Evolutionary conservation across 371 early-diverging fungal species (phyloP).

Genomic region (Mortierella sp.): DNA sequence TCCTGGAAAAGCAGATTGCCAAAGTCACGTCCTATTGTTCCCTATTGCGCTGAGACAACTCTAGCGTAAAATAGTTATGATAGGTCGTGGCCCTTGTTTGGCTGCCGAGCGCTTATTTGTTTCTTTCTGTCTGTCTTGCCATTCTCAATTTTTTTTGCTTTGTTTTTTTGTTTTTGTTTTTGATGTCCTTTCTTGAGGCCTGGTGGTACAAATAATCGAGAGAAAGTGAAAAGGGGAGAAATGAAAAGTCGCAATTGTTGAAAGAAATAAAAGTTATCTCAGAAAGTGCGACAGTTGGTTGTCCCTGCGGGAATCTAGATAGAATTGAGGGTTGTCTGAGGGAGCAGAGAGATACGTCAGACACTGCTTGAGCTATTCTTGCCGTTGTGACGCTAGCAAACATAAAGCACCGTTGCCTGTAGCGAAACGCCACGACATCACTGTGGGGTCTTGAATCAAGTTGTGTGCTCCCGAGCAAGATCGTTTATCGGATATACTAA

Average conservation of each 20-base stretch:
- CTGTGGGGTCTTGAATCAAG: neutral
- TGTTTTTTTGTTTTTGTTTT: slow-evolving; percentile 2
- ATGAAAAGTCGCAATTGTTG: neutral
- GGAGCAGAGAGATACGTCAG: neutral
- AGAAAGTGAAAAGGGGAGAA: neutral
- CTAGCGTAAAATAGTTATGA: neutral
- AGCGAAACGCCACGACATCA: neutral
- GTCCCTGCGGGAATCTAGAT: neutral
- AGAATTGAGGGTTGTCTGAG: neutral
- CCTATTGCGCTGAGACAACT: slow-evolving; percentile 3
- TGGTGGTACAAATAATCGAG: neutral
- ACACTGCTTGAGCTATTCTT: neutral
- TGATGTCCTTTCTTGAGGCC: neutral
- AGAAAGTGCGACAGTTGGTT: neutral
- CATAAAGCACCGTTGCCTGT: neutral
- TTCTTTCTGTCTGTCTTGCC: neutral
- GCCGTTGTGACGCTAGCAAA: neutral
- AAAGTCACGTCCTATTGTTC: neutral
- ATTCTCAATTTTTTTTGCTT: neutral
- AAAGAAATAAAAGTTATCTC: neutral
- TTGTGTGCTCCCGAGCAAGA: slow-evolving; percentile 1
- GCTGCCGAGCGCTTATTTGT: neutral
- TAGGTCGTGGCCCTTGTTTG: neutral
- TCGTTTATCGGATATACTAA: slow-evolving; percentile 3
- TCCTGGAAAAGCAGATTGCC: neutral